Evolutionary conservation across 1,284 basidiomycete species (phyloP).

Genomic region (Retiboletus flavoniger): DNA sequence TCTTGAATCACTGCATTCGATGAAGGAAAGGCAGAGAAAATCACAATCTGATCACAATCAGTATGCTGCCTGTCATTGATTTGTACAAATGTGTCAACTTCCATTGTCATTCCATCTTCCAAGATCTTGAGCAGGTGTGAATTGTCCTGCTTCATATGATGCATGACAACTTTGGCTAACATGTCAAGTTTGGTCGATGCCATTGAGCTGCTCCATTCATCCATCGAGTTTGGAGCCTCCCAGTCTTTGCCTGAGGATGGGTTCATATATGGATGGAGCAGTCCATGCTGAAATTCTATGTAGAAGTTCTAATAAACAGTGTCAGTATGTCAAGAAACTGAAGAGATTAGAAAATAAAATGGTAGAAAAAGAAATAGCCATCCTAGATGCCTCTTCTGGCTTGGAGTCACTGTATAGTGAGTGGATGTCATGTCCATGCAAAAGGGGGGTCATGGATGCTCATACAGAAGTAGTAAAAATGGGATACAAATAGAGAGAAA

Average conservation of each 20-base stretch:
- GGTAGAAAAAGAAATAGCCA: no score
- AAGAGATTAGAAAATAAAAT: no score
- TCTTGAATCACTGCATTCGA: neutral
- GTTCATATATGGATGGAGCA: slow-evolving; percentile 11
- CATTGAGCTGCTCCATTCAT: neutral
- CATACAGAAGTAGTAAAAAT: no score
- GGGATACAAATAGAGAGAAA: no score
- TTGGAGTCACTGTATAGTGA: no score
- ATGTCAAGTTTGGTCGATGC: neutral
- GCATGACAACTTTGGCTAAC: neutral
- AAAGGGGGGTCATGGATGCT: no score
- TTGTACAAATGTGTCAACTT: neutral
- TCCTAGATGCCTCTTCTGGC: no score
- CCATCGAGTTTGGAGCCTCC: neutral
- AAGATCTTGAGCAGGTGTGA: neutral
- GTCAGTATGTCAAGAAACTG: no score
- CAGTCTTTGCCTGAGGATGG: neutral
- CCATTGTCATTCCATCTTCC: neutral
- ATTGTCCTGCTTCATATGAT: neutral
- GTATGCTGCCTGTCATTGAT: neutral
- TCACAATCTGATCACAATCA: neutral
- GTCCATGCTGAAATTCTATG: slow-evolving; percentile 2
- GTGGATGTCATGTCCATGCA: no score
- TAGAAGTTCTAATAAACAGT: slow-evolving; percentile 12
- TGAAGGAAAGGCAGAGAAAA: neutral